Percentiles rank a stretch among this genome's conserved stretches.
Conservation (phyloP, 1,284 basidiomycete species). For the Trichosporon sp. region DNA sequence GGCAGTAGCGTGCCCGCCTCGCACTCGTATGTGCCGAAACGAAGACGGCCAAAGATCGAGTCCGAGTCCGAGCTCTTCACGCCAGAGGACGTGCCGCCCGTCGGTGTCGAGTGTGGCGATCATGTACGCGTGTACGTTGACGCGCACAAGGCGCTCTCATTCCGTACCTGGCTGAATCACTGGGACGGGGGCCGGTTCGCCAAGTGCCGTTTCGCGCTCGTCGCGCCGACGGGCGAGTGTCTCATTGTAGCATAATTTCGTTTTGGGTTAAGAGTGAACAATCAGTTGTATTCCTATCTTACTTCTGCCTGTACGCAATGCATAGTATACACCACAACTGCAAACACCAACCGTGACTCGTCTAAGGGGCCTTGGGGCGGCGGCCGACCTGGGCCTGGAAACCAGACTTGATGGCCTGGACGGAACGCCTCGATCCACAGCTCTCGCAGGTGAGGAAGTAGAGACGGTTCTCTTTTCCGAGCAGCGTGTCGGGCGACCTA, state of each 20-base stretch:
- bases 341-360: not conserved
- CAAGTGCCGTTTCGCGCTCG: constrained; percentile 33
- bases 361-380: constrained; percentile 32
- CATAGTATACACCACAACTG: constrained; percentile 21
- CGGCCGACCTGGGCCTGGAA: constrained; percentile 86
- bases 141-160: constrained; percentile 36
- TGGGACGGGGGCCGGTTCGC: constrained; percentile 23
- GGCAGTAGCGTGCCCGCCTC: constrained; percentile 21
- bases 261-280: not conserved
- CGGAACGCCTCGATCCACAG: constrained; percentile 88
- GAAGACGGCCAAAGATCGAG: not conserved
- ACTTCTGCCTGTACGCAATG: constrained; percentile 15
- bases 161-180: constrained; percentile 46
- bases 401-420: constrained; percentile 96
- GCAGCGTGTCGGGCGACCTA: constrained; percentile 95
- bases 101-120: constrained; percentile 44
- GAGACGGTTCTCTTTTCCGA: constrained; percentile 97
- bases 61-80: too few species aligned
- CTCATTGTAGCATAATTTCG: constrained; percentile 38
- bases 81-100: not conserved
- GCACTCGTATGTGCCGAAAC: not conserved
- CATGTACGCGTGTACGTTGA: constrained; percentile 50
- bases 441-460: constrained; percentile 99
- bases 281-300: not conserved
- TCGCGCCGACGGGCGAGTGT: constrained; percentile 45